Base-by-base conservation (phyloP, 352 stramenopile species). In the Globisporangium acanthophoron region DNA sequence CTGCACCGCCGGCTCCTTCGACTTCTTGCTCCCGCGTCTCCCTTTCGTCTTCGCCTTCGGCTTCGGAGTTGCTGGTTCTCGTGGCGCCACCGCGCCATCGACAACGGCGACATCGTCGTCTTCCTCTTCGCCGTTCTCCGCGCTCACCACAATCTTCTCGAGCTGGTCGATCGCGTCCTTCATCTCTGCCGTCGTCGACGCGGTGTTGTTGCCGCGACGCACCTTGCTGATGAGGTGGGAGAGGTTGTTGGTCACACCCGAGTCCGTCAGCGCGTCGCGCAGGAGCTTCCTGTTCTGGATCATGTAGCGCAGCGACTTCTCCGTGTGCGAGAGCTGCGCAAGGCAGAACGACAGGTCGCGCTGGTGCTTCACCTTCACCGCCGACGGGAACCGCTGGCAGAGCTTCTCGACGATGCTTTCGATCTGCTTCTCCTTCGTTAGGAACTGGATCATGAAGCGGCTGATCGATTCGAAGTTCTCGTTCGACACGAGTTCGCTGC, bases 381-480 rank as follows among this genome's bases (percentile, higher is more conserved):
- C 93, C 21, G 91, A 92, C 15, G 80, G 86, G 56, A 99, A 97
- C 5, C 97, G 89, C 57, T 98, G 91, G 24, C 87, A 89, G 24
- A 99, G 74, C 71, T 99, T 99, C 37, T 88, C 78, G 16, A 89
- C 80, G 31, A 93, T 87, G 31, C 80, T 90, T 56, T 91, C 80
- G 35, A 90, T 75, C 47, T 92, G 82, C 58, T 96, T 96, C 54
- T 98, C 97, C 66, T 99, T 99, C 35, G 96, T 97, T 57, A 99
- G 92, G 58, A 98, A 99, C 59, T 94, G 87, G 24, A 99, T 83
- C 21, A 99, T 79, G 69, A 99, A 99, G 35, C 84, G 80, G 65
- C 97, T 96, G 61, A 98, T 98, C 31, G 78, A 78, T 55, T 96
- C 79, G 61, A 99, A 99, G 33, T 94, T 77, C 35, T 92, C 80